These are phyloP conservation scores for Diplosphaera chodatii DNA, from an alignment of 139 green algal genomes.

Conservation along the genomic window DNA sequence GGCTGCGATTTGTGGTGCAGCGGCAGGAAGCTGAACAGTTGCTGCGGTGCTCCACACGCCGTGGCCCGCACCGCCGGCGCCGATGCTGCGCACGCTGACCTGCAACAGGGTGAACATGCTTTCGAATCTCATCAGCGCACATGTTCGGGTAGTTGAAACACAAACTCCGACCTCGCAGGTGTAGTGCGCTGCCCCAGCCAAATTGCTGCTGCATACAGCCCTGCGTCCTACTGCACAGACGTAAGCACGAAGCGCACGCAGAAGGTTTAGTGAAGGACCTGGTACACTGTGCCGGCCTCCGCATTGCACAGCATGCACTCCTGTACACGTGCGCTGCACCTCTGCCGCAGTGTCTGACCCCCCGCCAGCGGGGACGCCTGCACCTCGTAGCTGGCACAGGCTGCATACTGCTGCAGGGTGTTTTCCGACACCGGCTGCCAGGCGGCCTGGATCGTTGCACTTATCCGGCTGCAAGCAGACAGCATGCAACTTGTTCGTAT, in stretches of 20 bases:
- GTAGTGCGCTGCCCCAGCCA: too few relatives aligned
- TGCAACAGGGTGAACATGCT: too few relatives aligned
- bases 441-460: not conserved
- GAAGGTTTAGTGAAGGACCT: not conserved
- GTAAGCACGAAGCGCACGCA: not conserved
- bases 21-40: slow-evolving; percentile 12
- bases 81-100: slow-evolving; percentile 46
- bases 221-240: not conserved
- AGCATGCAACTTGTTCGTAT: too few relatives aligned
- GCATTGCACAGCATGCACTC: slow-evolving; percentile 14
- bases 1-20: not conserved
- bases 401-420: slow-evolving; percentile 2
- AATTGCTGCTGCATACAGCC: not conserved
- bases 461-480: not conserved
- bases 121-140: too few relatives aligned
- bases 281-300: slow-evolving; percentile 22
- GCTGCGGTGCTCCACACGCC: slow-evolving; percentile 41
- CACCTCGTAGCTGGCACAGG: slow-evolving; percentile 35
- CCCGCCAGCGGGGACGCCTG: slow-evolving; percentile 9
- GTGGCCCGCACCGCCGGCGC: slow-evolving; percentile 48
- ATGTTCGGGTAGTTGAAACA: too few relatives aligned
- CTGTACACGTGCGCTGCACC: not conserved
- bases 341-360: slow-evolving; percentile 9
- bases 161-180: too few relatives aligned
- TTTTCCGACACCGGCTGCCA: slow-evolving; percentile 20